Base-by-base conservation (phyloP, 83 land plant genomes). In the Picea abies region DNA sequence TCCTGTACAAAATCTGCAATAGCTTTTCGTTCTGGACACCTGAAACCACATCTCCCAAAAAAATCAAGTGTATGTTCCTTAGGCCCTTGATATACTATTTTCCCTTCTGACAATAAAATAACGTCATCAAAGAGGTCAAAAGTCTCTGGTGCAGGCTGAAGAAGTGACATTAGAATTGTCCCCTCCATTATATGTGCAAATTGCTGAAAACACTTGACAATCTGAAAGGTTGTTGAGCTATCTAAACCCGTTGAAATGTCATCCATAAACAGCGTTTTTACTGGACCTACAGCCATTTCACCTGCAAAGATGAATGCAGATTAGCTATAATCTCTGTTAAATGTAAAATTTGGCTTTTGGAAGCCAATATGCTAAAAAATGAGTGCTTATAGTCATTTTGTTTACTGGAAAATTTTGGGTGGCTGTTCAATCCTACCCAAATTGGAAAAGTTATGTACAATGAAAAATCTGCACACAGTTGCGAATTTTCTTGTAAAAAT, bases 71-170 rank as follows among this genome's bases (percentile, higher is more conserved):
- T 25, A 25, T 80, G 8, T 39, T 37, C 44, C 12, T 73, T 62
- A 60, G 88, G 88, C 52, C 88, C 88, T 23, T 86, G 85, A 70
- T 86, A 86, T 10, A 86, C 80, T 17, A 84, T 79, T 44, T 83
- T 62, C 20, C 88, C 88, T 76, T 84, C 86, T 75, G 86, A 67
- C 66, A 86, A 22, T 5, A 86, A 60, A 37, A 86, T 76, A 25
- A 86, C 60, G 49, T 86, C 88, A 83, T 86, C 88, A 76, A 86
- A 86, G 44, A 86, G 85, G 37, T 86, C 83, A 76, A 52, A 86
- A 15, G 88, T 86, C 80, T 86, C 88, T n/a, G 85, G 86, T 58
- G 85, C 83, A 63, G 86, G 88, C 52, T 86, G 88, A 65, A 86
- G 88, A 63, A 86, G 88, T 66, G 88, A 86, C 26, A 83, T 65